Conservation (phyloP, 2,329 filamentous ascomycete species). For the Sporothrix brunneoviolacea region DNA sequence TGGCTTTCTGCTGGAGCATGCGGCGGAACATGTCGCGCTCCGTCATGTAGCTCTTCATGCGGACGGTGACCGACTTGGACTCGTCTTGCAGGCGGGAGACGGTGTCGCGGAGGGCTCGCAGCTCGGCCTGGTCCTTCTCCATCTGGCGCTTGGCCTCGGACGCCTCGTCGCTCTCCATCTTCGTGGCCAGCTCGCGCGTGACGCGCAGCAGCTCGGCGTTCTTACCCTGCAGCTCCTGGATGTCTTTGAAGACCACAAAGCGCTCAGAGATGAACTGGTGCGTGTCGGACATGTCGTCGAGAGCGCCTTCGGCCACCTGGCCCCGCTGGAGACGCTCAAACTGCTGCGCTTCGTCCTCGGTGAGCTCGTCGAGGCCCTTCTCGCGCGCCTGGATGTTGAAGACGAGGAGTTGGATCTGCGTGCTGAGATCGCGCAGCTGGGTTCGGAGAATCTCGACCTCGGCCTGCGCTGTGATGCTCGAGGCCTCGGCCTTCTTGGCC, state of each 20-base stretch:
- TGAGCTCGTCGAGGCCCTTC: conserved; percentile 66
- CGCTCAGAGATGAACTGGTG: conserved; percentile 84
- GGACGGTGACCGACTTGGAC: conserved; percentile 70
- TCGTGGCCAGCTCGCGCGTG: conserved; percentile 75
- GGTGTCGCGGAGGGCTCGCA: conserved; percentile 47
- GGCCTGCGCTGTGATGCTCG: conserved; percentile 54
- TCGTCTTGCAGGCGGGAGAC: conserved; percentile 62
- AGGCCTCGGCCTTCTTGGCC: conserved; percentile 69
- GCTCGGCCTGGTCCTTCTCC: conserved; percentile 59
- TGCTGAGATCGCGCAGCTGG: conserved; percentile 81
- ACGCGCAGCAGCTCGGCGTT: conserved; percentile 79
- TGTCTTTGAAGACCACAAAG: conserved; percentile 81
- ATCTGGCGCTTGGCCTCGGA: conserved; percentile 57
- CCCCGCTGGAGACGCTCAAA: conserved; percentile 73
- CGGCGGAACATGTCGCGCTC: conserved; percentile 97
- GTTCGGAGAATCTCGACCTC: conserved; percentile 76
- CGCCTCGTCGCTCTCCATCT: conserved; percentile 88
- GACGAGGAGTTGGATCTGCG: conserved; percentile 83
- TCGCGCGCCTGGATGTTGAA: conserved; percentile 80
- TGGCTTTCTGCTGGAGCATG: conserved; percentile 69
- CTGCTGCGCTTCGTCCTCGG: conserved; percentile 63
- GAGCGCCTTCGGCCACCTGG: conserved; percentile 62
- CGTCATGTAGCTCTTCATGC: conserved; percentile 87
- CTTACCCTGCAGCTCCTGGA: conserved; percentile 78
- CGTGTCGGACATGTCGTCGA: conserved; percentile 74